phyloP scores from a whole-genome alignment of 2,329 filamentous ascomycete species.

The Cercospora sp. region DNA sequence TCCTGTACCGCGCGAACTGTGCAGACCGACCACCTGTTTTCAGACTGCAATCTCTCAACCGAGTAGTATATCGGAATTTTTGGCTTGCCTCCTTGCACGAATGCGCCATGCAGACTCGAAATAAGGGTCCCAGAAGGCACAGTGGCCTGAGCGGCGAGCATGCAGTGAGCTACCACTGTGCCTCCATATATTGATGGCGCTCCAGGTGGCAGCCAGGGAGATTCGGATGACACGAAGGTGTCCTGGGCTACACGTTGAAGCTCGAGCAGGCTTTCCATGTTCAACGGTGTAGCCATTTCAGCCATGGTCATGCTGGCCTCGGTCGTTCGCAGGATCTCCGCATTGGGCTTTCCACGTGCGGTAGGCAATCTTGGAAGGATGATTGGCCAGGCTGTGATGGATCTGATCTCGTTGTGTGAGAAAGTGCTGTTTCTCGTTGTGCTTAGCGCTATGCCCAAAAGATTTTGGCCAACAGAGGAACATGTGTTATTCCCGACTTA shows the following conservation, averaged over 20 bases:
- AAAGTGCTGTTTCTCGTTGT: not conserved
- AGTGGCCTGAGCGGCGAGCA: not conserved
- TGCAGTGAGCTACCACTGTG: not conserved
- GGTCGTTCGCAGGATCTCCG: not conserved
- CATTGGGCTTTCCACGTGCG: not conserved
- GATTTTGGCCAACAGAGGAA: not conserved
- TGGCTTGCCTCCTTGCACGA: not conserved
- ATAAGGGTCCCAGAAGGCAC: not conserved
- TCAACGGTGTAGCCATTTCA: not conserved
- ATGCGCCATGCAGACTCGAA: not conserved
- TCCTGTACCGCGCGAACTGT: not conserved
- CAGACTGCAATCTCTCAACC: not conserved
- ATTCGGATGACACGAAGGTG: not conserved
- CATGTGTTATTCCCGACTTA: not conserved
- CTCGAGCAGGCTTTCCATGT: not conserved
- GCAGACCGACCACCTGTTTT: not conserved
- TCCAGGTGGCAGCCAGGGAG: not conserved
- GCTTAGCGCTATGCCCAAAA: not conserved
- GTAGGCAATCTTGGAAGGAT: not conserved
- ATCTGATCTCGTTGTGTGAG: not conserved
- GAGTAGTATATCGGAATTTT: not conserved
- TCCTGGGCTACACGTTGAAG: not conserved
- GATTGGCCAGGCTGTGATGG: not conserved
- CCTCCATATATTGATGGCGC: not conserved
- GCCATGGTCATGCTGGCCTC: not conserved